Evolutionary conservation across 257 asterid genomes (phyloP), one percentile per base, ranked within the genome.

Genomic region (Ilex asprella): DNA sequence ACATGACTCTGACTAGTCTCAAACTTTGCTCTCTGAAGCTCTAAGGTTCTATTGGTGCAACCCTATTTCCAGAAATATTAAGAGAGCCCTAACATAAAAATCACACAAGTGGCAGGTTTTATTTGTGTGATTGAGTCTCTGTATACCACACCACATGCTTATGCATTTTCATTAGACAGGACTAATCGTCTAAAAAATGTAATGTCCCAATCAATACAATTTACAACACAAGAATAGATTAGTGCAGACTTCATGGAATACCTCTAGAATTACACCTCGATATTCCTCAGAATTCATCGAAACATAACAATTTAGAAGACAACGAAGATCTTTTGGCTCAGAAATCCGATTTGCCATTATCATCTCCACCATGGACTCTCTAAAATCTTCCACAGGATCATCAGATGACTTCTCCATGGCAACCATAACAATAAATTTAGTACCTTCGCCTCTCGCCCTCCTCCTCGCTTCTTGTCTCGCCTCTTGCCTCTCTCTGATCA

Each of bases 371-470:
- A 89, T 86, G 29, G 96, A 89, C 66, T 80, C 84, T 52, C 85
- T 76, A 70, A 89, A 86, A 70, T 89, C 92, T 75, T 81, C 71
- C 61, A 86, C 76, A 4, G 95, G 95, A 76, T 89, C 87, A 56
- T 67, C 77, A 8, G 93, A 77, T 1, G 82, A 63, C 70, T 84
- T 89, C 91, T 89, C 91, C 91, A 74, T 77, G 1, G 95, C 91
- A 76, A 89, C 70, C 84, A 86, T 76, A 41, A 89, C 79, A 0
- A 86, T 68, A 14, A 88, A 76, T 80, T 77, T 85, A 14, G 75
- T 74, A 3, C 66, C 79, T 10, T 69, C 80, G 0, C 64, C 59
- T 70, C 62, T 78, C 55, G 58, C 51, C 55, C 68, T 60, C 49
- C 71, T 55, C 54, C 67, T 67, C 70, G 62, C 76, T 53, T 70